Evolutionary conservation across 768 basidiomycete genomes (phyloP), one percentile per base, ranked within the genome.

Genomic region (Tubosaeta sp.): DNA sequence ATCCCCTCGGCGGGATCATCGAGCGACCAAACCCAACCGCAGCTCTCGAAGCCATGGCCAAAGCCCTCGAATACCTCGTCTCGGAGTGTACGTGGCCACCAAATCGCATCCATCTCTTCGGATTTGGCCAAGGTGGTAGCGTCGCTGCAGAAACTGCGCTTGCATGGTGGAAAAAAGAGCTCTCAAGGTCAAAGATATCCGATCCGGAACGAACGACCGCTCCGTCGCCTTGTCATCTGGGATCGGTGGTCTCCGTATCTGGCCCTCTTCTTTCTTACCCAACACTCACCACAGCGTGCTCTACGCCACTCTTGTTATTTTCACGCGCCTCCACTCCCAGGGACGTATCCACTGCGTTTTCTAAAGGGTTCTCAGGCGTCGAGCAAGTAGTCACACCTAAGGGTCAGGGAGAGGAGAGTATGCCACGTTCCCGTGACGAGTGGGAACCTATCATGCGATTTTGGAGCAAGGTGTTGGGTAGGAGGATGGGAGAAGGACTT

Each of bases 381-480:
- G 65, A 60, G 30, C 84, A 88, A 55, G 73, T 79, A 8, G 73
- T 72, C 49, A 72, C 79, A 48, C 60, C 51, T 4, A 73, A 71
- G 1, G 16, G 14, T 44, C 54, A 45, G 32, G 54, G 48, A 25
- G 63, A 65, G 5, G 71, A 73, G 58, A 87, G 83, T 14, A 95
- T 95, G 91, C 90, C 87, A 9, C 70, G 77, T 4, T 84, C 83
- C 25, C 79, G 71, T 58, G 80, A 82, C 11, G 90, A 93, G 59
- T 94, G 90, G 90, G 78, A 82, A 60, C 82, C 83, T 1, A 78
- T 94, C 41, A 93, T 95, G 88, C 71, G 76, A 51, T 92, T 93
- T 67, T 94, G 91, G 91, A 87, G 90, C 58, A 79, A 83, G 61
- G 68, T 69, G 35, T 70, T 94, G 16, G 72, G 69, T 2, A 76